Percentiles rank a stretch among this genome's conserved stretches.
Conservation (phyloP, 768 basidiomycete genomes). For the Melanogaster broomeanus region DNA sequence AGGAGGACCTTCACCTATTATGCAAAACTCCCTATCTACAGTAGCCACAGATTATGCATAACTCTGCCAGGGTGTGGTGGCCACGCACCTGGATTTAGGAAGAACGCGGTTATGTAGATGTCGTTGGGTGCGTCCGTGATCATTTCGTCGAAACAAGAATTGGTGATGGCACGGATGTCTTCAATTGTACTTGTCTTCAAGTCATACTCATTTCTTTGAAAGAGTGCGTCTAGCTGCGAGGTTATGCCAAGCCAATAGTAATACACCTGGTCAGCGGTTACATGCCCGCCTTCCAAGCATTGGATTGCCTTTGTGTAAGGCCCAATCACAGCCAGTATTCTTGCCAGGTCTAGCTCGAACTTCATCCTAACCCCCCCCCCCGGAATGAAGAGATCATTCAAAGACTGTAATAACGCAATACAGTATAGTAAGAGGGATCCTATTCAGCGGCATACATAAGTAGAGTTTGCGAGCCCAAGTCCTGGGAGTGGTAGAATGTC, state of each 20-base stretch:
- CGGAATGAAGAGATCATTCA: background rate
- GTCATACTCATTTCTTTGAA: background rate
- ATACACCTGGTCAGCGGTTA: constrained; percentile 20
- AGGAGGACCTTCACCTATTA: no score
- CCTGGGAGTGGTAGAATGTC: no score
- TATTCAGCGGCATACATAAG: background rate
- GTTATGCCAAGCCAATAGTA: constrained; percentile 26
- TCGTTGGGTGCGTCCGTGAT: constrained; percentile 15
- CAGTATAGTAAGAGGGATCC: background rate
- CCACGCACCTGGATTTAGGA: no score
- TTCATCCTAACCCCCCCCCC: background rate
- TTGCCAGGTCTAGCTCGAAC: constrained; percentile 8
- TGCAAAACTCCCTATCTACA: no score
- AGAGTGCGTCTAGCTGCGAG: constrained; percentile 9
- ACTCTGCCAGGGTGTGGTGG: no score
- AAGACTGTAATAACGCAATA: background rate
- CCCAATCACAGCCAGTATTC: constrained; percentile 7
- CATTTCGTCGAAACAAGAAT: constrained; percentile 20
- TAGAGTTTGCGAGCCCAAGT: no score
- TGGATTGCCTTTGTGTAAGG: constrained; percentile 22
- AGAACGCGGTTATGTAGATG: no score
- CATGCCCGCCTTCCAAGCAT: constrained; percentile 30
- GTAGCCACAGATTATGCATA: no score
- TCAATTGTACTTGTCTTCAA: constrained; percentile 1
- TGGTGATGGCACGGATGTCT: constrained; percentile 12